Evolutionary conservation across 2,329 filamentous ascomycete species (phyloP), one percentile per base, ranked within the genome.

Genomic region (Dactylonectria estremocensis): DNA sequence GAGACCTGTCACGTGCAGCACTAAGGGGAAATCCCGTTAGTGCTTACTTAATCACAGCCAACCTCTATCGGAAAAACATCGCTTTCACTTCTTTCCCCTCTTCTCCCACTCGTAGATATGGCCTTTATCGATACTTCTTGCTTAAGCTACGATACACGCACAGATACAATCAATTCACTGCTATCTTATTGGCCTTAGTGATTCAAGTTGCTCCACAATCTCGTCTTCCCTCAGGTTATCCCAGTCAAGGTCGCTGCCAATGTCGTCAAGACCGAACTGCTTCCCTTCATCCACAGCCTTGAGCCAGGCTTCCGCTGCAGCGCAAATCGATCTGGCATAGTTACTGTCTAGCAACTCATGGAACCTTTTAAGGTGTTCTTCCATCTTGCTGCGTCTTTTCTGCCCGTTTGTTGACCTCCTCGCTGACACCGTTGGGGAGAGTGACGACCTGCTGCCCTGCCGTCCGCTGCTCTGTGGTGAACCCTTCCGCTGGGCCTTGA

Each of bases 401-500:
- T 46, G 20, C 46, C 20, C 46, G 20, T 49, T 49, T 49, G 20
- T 49, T 5, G 10, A 49, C 46, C 46, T 49, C 46, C 46, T 49
- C 20, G 20, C 46, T 28, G 20, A 49, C 20, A 28, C 46, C 46
- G 20, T 28, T 49, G 20, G 20, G 46, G 46, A 24, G 46, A 49
- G 46, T 49, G 20, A 28, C 11, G 20, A 49, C 46, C 46, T 48
- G 18, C 45, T 48, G 46, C 20, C 46, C 46, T 49, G 20, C 46
- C 20, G 46, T 28, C 20, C 22, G 20, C 46, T 49, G 20, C 46
- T 49, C 46, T 49, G 20, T 49, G 20, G 46, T 49, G 20, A 49
- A 49, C 46, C 46, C 46, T 49, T 49, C 20, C 46, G 10, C 64
- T 16, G 28, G 45, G 10, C 28, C 20, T 54, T 66, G 43, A 20